Conservation (phyloP, 2,329 filamentous ascomycete genomes). For the Capronia americana region DNA sequence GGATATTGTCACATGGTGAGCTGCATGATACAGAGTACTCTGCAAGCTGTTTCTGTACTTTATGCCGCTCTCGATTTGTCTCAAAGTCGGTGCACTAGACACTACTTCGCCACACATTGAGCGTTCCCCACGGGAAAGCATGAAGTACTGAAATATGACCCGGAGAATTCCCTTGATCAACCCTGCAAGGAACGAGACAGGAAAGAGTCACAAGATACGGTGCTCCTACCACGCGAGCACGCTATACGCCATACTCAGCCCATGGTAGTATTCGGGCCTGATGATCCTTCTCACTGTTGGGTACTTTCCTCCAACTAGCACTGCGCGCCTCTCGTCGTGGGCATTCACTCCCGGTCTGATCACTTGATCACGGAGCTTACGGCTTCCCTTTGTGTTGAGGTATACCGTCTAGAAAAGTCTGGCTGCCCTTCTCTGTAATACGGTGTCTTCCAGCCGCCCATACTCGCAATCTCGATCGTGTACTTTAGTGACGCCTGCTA, state of each 20-base stretch:
- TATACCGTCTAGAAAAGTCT: neutral
- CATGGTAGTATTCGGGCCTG: neutral
- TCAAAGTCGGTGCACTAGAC: slow-evolving; percentile 1
- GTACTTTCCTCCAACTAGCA: neutral
- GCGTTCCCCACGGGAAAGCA: slow-evolving; percentile 7
- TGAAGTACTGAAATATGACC: neutral
- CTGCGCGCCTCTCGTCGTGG: neutral
- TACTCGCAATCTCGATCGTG: neutral
- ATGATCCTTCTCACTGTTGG: neutral
- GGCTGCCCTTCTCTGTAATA: neutral
- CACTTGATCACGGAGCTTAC: slow-evolving; percentile 1
- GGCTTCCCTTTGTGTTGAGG: slow-evolving; percentile 1
- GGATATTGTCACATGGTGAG: slow-evolving; percentile 7
- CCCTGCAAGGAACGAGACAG: slow-evolving; percentile 2
- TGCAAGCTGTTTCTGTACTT: slow-evolving; percentile 1
- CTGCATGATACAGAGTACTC: slow-evolving; percentile 17
- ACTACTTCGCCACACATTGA: slow-evolving; percentile 15
- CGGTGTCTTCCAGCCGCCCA: neutral
- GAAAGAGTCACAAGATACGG: slow-evolving; percentile 13
- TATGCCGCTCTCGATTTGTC: neutral
- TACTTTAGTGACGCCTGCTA: neutral
- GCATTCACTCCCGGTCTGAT: slow-evolving; percentile 3
- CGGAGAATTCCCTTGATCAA: slow-evolving; percentile 25
- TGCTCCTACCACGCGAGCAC: neutral
- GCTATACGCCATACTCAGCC: neutral